Conservation (phyloP, 164 flowering plant species). For the Brasenia schreberi region DNA sequence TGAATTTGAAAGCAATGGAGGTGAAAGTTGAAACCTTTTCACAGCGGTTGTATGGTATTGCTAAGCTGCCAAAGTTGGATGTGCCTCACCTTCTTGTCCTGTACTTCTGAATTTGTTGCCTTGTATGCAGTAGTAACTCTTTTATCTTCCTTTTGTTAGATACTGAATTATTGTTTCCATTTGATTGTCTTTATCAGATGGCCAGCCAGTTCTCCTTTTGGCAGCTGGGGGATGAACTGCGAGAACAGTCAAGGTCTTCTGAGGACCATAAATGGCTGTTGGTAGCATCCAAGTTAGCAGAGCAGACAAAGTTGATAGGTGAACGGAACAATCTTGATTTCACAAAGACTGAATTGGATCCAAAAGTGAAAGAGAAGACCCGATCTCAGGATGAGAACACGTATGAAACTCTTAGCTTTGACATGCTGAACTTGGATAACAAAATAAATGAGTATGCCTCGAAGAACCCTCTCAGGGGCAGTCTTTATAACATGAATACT, state of each 20-base stretch:
- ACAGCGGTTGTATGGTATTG: too few species aligned
- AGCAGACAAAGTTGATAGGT: constrained; percentile 68
- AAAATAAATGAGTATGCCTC: constrained; percentile 30
- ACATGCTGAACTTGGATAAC: constrained; percentile 51
- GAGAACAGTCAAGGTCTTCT: constrained; percentile 67
- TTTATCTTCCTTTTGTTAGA: background rate
- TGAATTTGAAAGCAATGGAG: too few species aligned
- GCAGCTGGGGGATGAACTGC: constrained; percentile 86
- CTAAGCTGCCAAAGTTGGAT: too few species aligned
- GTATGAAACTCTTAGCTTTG: constrained; percentile 54
- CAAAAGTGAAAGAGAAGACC: constrained; percentile 41
- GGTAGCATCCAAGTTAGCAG: constrained; percentile 82
- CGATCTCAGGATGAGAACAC: constrained; percentile 70
- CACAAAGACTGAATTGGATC: constrained; percentile 39
- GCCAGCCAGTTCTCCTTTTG: constrained; percentile 65
- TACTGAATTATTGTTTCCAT: background rate
- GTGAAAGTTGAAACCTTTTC: too few species aligned
- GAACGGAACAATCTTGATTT: constrained; percentile 84
- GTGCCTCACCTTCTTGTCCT: too few species aligned
- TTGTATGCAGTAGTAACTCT: background rate
- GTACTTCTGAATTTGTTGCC: too few species aligned
- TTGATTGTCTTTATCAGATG: constrained; percentile 21
- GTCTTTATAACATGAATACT: constrained; percentile 27
- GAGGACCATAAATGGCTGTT: constrained; percentile 79
- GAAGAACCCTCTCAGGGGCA: constrained; percentile 28